Base-by-base conservation (phyloP, 2,329 filamentous ascomycete species). In the Pseudocercospora musae region DNA sequence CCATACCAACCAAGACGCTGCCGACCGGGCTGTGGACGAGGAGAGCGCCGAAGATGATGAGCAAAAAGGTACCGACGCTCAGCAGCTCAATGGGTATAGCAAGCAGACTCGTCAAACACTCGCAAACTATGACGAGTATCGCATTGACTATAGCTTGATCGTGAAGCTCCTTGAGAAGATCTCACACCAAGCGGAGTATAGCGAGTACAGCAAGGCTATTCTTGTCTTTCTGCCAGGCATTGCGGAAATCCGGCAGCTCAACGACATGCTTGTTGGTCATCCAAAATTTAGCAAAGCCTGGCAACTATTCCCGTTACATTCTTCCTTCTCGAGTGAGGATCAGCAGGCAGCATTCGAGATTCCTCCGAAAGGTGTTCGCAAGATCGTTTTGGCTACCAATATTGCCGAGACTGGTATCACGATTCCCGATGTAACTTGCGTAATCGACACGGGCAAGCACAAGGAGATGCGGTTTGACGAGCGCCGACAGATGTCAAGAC, bases 331-430 rank as follows among this genome's bases (percentile, higher is more conserved):
- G 10, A 97, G 90, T 52, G 94, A 98, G 71, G 95, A 99, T 64
- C 95, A 99, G 74, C 94, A 99, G 76, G 88, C 90, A 33, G 95
- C 95, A 0, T 99, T 99, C 74, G 80, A 91, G 5, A 79, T 96
- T 0, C 95, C 95, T 5, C 92, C 93, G 0, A 83, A 82, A 2
- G 94, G 94, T 0, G 82, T 87, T 60, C 86, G 93, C 66, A 99
- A 99, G 78, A 95, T 99, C 66, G 94, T 99, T 1, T 84, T 99
- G 59, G 93, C 95, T 1, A 99, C 95, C 13, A 99, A 99, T 73
- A 99, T 99, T 75, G 95, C 95, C 4, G 95, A 99, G 76, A 99
- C 95, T 0, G 95, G 95, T 80, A 96, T 99, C 73, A 99, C 95
- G 0, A 99, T 99, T 68, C 95, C 95, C 0, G 95, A 99, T 74